Base-by-base conservation (phyloP, 176 grass and related monocot species). In the Oropetium thomaeum region DNA sequence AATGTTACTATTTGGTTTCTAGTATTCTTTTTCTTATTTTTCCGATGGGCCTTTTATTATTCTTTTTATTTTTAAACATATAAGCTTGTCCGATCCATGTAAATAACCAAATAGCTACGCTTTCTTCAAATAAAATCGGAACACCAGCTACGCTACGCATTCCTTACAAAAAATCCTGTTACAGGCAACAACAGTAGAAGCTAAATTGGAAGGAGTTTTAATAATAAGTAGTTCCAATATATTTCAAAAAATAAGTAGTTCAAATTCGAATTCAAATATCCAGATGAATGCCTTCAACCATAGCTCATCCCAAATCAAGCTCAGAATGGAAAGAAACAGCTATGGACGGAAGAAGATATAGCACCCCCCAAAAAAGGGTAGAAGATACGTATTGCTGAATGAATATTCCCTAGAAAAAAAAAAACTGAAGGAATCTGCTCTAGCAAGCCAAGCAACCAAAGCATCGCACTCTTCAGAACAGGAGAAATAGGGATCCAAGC, bases 371-470 rank as follows among this genome's bases (percentile, higher is more conserved):
- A n/a, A n/a, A n/a, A n/a, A n/a, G n/a, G n/a, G n/a, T n/a, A n/a
- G n/a, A n/a, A n/a, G n/a, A n/a, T n/a, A n/a, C n/a, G n/a, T n/a
- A n/a, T n/a, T n/a, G n/a, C n/a, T n/a, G n/a, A n/a, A n/a, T n/a
- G n/a, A n/a, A n/a, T n/a, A n/a, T n/a, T n/a, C n/a, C n/a, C n/a
- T n/a, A n/a, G n/a, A n/a, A n/a, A n/a, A n/a, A n/a, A n/a, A n/a
- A 22, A 8, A 2, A 52, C 19, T 22, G 6, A 47, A 20, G 47
- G 30, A 71, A 42, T n/a, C 75, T 79, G 14, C 15, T 60, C 59
- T 72, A 61, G 62, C 52, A 60, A 67, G 49, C 30, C 29, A 76
- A 82, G 52, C 51, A 80, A 77, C 38, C 17, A 34, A 76, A 80
- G 62, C 20, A 86, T 52, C 61, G 32, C 31, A 32, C 52, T 31